Conservation (phyloP, 78 protist genomes). For the Dictyostelium purpureum region DNA sequence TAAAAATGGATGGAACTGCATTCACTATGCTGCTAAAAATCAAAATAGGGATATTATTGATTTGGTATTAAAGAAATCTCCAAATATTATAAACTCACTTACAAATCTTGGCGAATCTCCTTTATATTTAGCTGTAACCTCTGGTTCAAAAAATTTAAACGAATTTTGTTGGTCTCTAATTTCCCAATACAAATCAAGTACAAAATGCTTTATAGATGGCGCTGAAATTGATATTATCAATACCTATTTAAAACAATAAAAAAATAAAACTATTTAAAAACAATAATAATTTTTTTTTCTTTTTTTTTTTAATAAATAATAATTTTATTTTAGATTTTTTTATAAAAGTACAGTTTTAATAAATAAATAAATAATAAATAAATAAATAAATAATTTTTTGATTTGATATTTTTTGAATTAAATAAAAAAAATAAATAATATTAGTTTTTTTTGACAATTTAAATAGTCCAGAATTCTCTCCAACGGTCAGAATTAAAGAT, state of each 20-base stretch:
- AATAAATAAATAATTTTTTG: too few relatives aligned
- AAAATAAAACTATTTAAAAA: too few relatives aligned
- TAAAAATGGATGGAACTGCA: background rate
- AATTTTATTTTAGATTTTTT: too few relatives aligned
- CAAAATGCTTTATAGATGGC: slow-evolving; percentile 1
- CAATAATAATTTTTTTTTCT: too few relatives aligned
- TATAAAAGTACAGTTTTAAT: too few relatives aligned
- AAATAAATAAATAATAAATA: too few relatives aligned
- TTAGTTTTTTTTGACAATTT: too few relatives aligned
- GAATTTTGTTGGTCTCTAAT: background rate
- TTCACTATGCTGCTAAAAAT: background rate
- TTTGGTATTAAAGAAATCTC: background rate
- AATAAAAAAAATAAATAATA: too few relatives aligned
- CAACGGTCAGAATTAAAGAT: too few relatives aligned
- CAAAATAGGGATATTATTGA: background rate
- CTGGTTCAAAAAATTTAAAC: background rate
- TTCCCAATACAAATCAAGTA: background rate
- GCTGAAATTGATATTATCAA: background rate
- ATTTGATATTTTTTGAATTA: too few relatives aligned
- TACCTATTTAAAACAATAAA: background rate
- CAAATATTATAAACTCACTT: background rate
- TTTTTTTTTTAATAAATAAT: too few relatives aligned
- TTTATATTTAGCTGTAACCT: background rate
- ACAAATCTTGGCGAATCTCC: slow-evolving; percentile 4
- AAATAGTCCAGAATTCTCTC: too few relatives aligned